Percentiles rank a stretch among this genome's conserved stretches.
Conservation (phyloP, 2,329 filamentous ascomycete species). For the Penicillium vulpinum region DNA sequence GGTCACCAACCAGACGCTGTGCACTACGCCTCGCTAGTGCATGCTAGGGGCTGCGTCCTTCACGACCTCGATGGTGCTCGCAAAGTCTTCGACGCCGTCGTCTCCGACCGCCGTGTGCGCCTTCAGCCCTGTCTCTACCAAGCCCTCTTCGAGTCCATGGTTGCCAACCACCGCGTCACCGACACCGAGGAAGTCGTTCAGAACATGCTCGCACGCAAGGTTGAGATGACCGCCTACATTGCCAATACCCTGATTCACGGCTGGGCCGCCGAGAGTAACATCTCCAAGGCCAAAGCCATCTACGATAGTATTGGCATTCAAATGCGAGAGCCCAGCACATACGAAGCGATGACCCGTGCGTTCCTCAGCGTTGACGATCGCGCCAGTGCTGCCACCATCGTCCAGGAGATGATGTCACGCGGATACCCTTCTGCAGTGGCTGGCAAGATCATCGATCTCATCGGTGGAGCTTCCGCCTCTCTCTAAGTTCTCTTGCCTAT, state of each 20-base stretch:
- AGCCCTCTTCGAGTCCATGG: conserved; percentile 94
- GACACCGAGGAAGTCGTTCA: conserved; percentile 72
- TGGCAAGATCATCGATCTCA: conserved; percentile 88
- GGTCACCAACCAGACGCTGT: conserved; percentile 83
- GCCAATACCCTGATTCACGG: conserved; percentile 97
- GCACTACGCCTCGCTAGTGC: conserved; percentile 92
- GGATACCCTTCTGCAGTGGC: conserved; percentile 91
- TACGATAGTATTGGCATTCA: conserved; percentile 75
- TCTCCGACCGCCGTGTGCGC: conserved; percentile 65
- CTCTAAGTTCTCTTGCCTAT: conserved; percentile 21
- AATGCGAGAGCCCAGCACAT: conserved; percentile 93
- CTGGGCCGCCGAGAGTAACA: conserved; percentile 83
- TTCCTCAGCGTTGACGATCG: conserved; percentile 83
- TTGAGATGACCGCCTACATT: conserved; percentile 94
- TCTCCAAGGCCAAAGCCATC: conserved; percentile 73
- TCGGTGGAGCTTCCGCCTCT: conserved; percentile 52
- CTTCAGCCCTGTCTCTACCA: conserved; percentile 89
- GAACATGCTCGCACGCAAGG: conserved; percentile 70
- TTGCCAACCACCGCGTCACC: conserved; percentile 83
- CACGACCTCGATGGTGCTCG: conserved; percentile 86
- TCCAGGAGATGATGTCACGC: conserved; percentile 84
- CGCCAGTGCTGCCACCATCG: conserved; percentile 71
- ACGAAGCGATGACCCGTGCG: conserved; percentile 96
- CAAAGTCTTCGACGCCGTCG: conserved; percentile 76
- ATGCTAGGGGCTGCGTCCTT: conserved; percentile 90